phyloP scores from a whole-genome alignment of 2,329 filamentous ascomycete species.

The Chaetomiaceae sp. region DNA sequence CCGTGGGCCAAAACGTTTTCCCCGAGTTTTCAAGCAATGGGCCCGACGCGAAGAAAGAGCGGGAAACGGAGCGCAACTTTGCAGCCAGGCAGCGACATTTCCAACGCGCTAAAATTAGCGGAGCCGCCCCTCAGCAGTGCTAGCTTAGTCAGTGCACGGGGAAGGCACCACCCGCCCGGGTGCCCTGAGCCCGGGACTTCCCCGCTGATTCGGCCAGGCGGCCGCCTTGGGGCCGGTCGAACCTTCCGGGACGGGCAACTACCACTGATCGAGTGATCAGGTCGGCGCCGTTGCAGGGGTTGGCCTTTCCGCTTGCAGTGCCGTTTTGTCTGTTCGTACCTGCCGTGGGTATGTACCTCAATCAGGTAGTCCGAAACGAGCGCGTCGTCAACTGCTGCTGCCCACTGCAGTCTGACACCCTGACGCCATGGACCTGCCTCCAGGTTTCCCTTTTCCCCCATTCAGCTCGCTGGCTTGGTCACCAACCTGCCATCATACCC shows the following conservation, averaged over 20 bases:
- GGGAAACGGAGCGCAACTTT: neutral
- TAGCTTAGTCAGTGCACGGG: conserved; percentile 8
- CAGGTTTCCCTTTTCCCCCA: too few species aligned
- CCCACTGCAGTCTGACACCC: too few species aligned
- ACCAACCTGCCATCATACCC: too few species aligned
- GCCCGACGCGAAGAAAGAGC: neutral
- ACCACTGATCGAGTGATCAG: neutral
- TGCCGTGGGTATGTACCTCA: too few species aligned
- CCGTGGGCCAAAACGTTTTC: neutral
- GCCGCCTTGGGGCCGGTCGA: too few species aligned
- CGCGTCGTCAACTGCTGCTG: too few species aligned
- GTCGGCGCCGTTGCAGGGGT: neutral
- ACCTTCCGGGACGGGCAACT: too few species aligned
- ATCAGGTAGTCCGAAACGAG: too few species aligned
- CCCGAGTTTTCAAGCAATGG: neutral
- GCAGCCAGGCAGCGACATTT: conserved; percentile 12
- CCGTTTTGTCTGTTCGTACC: too few species aligned
- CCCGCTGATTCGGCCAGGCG: neutral
- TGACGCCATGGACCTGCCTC: too few species aligned
- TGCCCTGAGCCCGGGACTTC: neutral
- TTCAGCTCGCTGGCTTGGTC: too few species aligned
- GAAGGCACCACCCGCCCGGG: neutral
- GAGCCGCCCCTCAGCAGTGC: neutral
- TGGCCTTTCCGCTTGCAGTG: too few species aligned
- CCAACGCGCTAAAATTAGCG: conserved; percentile 7